These are phyloP conservation scores for Pittosporum tobira DNA, from an alignment of 129 eudicot genomes.

Conservation along the genomic window DNA sequence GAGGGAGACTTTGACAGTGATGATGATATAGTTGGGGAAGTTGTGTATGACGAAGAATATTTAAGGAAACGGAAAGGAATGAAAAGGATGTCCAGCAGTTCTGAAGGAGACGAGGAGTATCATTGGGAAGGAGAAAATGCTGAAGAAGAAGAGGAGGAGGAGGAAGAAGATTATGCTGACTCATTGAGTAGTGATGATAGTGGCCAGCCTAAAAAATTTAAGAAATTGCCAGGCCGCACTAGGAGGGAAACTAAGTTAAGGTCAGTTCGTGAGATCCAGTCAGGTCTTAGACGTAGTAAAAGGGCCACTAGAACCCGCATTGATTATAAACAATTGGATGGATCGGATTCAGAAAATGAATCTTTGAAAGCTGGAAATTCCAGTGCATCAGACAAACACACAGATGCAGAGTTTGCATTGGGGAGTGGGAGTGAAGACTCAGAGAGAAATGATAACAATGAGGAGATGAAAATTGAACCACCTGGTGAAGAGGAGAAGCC, in stretches of 20 bases:
- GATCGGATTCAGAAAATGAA: conserved; percentile 74
- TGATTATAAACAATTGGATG: conserved; percentile 55
- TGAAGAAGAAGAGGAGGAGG: conserved; percentile 57
- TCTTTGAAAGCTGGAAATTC: conserved; percentile 37
- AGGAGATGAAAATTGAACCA: conserved; percentile 34
- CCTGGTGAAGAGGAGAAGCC: conserved; percentile 32
- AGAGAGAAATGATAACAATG: conserved; percentile 24
- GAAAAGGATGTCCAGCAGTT: conserved; percentile 60
- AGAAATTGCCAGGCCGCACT: conserved; percentile 45
- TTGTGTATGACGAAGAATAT: conserved; percentile 87
- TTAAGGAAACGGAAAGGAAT: conserved; percentile 46
- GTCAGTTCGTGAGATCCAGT: conserved; percentile 44
- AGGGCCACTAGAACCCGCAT: conserved; percentile 69
- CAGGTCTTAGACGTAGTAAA: conserved; percentile 80
- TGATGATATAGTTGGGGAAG: conserved; percentile 94
- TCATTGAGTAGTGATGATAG: conserved; percentile 70
- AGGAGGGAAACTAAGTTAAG: conserved; percentile 57
- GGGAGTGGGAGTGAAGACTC: conserved; percentile 34
- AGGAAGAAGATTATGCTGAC: conserved; percentile 43
- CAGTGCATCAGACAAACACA: conserved; percentile 29
- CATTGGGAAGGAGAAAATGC: conserved; percentile 53
- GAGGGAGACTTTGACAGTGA: conserved; percentile 59
- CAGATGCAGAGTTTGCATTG: conserved; percentile 44
- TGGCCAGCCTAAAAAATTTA: conserved; percentile 38
- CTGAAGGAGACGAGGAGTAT: conserved; percentile 95